These are phyloP conservation scores for Heritiera fomes DNA, from an alignment of 345 rosid species.

Conservation along the genomic window DNA sequence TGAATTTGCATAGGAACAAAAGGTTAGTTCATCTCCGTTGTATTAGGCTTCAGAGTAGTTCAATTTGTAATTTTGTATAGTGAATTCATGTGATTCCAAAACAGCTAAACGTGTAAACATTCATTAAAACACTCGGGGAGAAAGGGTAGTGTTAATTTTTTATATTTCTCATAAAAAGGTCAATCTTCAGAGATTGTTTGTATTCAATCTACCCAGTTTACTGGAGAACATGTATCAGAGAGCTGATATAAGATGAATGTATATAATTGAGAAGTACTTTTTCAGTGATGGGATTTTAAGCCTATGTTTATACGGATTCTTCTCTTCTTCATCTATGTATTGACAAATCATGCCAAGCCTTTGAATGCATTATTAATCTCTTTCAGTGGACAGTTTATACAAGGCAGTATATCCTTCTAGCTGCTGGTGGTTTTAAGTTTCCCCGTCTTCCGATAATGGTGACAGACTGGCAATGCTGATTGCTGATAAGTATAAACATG, in stretches of 20 bases:
- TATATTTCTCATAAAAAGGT: background rate
- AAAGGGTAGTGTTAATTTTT: slow-evolving; percentile 1
- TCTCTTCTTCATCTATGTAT: too few relatives aligned
- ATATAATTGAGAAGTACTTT: background rate
- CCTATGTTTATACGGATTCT: too few relatives aligned
- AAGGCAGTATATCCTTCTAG: too few relatives aligned
- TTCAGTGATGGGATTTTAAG: too few relatives aligned
- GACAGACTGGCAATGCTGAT: too few relatives aligned
- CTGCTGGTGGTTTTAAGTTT: too few relatives aligned
- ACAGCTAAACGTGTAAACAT: background rate
- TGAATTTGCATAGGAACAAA: background rate
- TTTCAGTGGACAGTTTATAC: too few relatives aligned
- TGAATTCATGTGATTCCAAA: slow-evolving; percentile 5
- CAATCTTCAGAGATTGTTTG: slow-evolving; percentile 10
- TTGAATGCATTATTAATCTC: too few relatives aligned
- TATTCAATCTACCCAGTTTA: background rate
- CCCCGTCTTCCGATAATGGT: too few relatives aligned
- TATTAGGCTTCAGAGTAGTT: background rate
- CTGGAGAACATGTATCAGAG: background rate
- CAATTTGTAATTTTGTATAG: slow-evolving; percentile 10
- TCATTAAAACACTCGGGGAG: background rate
- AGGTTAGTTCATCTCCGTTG: background rate
- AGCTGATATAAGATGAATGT: slow-evolving; percentile 1
- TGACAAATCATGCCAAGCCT: too few relatives aligned
- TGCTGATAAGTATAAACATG: too few relatives aligned